Evolutionary conservation across 2,329 filamentous ascomycete genomes (phyloP).

Genomic region (Xylariaceae sp.): DNA sequence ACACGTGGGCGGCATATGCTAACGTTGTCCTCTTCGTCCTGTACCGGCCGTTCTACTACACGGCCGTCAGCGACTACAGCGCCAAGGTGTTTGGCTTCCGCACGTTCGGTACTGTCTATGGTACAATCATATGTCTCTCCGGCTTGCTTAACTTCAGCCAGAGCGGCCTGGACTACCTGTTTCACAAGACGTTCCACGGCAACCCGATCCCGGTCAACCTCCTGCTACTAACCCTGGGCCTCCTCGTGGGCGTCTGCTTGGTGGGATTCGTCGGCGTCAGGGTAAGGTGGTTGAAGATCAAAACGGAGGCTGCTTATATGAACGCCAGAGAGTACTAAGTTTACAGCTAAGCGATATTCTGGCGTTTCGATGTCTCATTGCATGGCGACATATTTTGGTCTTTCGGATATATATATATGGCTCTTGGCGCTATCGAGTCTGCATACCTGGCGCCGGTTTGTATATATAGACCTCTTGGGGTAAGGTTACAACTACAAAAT

Average conservation of each 20-base stretch:
- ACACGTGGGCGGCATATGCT: conserved; percentile 70
- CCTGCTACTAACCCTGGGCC: conserved; percentile 62
- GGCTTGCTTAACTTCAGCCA: conserved; percentile 85
- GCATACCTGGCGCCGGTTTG: background rate
- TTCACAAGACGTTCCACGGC: conserved; percentile 70
- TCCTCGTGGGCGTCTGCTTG: conserved; percentile 66
- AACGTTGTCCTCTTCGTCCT: conserved; percentile 81
- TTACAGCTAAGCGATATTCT: background rate
- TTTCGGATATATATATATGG: no score
- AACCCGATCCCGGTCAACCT: conserved; percentile 80
- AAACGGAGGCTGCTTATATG: conserved; percentile 21
- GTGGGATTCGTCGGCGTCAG: conserved; percentile 65
- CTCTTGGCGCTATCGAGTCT: background rate
- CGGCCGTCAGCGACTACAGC: conserved; percentile 83
- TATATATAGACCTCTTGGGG: conserved; percentile 9
- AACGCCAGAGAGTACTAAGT: conserved; percentile 22
- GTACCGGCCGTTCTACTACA: conserved; percentile 89
- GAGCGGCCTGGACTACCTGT: conserved; percentile 76
- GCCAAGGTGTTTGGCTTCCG: conserved; percentile 92
- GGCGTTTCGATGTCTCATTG: conserved; percentile 3
- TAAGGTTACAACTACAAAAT: conserved; percentile 3
- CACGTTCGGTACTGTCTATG: conserved; percentile 94
- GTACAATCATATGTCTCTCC: conserved; percentile 82
- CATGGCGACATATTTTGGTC: conserved; percentile 12
- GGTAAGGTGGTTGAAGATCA: conserved; percentile 34